Base-by-base conservation (phyloP, 2,329 filamentous ascomycete genomes). In the Nemania abortiva region DNA sequence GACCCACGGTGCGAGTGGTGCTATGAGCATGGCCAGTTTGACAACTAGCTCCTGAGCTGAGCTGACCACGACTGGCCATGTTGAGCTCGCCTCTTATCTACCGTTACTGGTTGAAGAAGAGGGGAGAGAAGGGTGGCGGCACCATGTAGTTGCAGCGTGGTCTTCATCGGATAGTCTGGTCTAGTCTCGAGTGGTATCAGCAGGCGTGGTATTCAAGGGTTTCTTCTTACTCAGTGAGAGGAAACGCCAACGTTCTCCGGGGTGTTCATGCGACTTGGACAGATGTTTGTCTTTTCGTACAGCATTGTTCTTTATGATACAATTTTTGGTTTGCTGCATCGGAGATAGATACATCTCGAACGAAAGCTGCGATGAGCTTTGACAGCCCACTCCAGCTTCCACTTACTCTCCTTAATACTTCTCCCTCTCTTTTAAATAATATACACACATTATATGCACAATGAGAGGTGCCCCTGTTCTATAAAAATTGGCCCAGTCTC, bases 1-100 rank as follows among this genome's bases (percentile, higher is more conserved):
- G 63, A 77, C 53, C 71, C 73, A n/a, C 57, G 54, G 2, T 78
- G 76, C 65, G 76, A 78, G 63, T 77, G 76, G 75, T 78, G 76
- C 63, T 71, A 64, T 42, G 64, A 63, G 3, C 56, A 76, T 47
- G 39, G 72, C 58, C 45, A 61, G n/a, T 76, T 73, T 7, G 42
- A 31, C 27, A 20, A 39, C 9, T 59, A 65, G 50, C 52, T 13
- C 20, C 4, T 42, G n/a, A 45, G 15, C 11, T 9, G 27, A 54
- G 45, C 61, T 18, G 27, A 29, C 13, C 31, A 34, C 31, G 31
- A 34, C 9, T 45, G 31, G 4, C n/a, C 42, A 15, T 18, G 0
- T 13, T 31, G 4, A 27, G 22, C 2, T 42, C 37, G 37, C 15
- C 22, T 20, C n/a, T 24, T 10, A 49, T 49, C 45, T 22, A 22